Conservation (phyloP, 106 monocot genomes). For the Posidonia australis region DNA sequence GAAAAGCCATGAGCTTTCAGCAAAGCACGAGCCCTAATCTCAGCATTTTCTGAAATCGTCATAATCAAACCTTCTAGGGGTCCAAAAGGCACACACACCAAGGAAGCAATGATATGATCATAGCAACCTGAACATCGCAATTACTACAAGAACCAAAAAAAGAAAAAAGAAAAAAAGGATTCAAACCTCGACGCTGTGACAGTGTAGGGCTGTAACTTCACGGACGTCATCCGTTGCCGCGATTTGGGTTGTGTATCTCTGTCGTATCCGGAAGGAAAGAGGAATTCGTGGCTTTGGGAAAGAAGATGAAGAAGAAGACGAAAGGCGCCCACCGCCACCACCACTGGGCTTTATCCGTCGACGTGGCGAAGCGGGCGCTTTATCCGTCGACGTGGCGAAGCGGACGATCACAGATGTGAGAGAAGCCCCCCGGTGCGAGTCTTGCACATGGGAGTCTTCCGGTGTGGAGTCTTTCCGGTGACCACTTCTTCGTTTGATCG, state of each 20-base stretch:
- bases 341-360: slow-evolving; percentile 1
- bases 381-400: slow-evolving; percentile 5
- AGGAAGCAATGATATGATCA: too few species aligned
- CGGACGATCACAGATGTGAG: neutral
- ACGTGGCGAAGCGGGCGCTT: neutral
- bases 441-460: too few species aligned
- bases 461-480: too few species aligned
- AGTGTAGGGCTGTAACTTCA: neutral
- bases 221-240: neutral
- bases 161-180: neutral
- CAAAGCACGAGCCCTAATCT: neutral
- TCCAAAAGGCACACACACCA: too few species aligned
- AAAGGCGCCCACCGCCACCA: neutral
- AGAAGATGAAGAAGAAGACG: neutral
- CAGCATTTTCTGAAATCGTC: neutral
- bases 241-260: neutral
- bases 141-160: too few species aligned
- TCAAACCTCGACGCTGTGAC: slow-evolving; percentile 5
- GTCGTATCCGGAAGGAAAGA: neutral
- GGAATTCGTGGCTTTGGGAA: neutral
- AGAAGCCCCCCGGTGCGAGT: neutral
- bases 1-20: neutral
- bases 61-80: too few species aligned
- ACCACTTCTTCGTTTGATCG: too few species aligned
- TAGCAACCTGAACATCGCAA: too few species aligned